phyloP scores from a whole-genome alignment of 768 basidiomycete species.

The Leccinum pellstonianum region DNA sequence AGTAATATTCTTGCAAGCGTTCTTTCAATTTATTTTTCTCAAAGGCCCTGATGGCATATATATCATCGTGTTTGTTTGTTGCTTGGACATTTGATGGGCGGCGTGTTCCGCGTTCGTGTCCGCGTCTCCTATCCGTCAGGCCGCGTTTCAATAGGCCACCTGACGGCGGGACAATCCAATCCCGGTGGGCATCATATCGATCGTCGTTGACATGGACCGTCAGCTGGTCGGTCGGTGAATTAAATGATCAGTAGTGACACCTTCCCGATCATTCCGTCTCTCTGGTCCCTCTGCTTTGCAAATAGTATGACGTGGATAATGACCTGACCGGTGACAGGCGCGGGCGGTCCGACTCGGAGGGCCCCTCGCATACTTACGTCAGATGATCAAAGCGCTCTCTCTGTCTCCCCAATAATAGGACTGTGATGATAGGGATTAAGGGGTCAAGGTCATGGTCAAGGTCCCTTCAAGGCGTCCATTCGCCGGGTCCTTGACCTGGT shows the following conservation, averaged over 20 bases:
- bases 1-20: background rate
- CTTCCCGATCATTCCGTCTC: background rate
- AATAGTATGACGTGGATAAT: background rate
- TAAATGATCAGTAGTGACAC: background rate
- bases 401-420: background rate
- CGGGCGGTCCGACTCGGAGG: background rate
- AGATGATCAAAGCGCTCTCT: background rate
- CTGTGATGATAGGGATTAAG: background rate
- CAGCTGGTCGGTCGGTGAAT: background rate
- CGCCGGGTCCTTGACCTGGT: background rate
- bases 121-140: background rate
- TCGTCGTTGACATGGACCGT: background rate
- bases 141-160: background rate
- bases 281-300: background rate
- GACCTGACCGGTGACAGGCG: background rate
- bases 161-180: background rate
- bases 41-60: background rate
- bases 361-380: background rate
- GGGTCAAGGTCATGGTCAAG: background rate
- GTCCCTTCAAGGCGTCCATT: background rate
- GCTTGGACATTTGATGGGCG: conserved; percentile 2
- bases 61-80: background rate
- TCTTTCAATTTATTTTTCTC: background rate
- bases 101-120: background rate
- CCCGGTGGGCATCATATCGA: background rate